These are phyloP conservation scores for Urostyla sp. DNA, from an alignment of 73 alveolate genomes.

Conservation along the genomic window DNA sequence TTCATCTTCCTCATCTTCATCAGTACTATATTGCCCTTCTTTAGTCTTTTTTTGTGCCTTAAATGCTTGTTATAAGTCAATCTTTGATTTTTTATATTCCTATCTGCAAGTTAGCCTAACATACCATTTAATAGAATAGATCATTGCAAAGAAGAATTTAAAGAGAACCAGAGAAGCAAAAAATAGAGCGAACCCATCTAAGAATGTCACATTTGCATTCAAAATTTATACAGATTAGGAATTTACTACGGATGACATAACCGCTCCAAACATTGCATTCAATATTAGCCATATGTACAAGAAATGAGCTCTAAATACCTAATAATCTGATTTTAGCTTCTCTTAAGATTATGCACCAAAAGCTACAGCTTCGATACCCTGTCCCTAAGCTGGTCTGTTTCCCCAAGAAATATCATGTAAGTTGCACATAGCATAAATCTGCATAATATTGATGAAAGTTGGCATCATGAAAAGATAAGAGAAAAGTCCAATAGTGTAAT, in stretches of 20 bases:
- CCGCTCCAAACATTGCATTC: conserved; percentile 39
- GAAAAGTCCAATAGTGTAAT: conserved; percentile 49
- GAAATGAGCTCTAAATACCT: conserved; percentile 60
- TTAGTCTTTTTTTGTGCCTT: not conserved
- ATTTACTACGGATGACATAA: not conserved
- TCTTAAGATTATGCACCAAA: conserved; percentile 7
- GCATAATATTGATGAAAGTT: conserved; percentile 61
- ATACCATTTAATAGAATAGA: conserved; percentile 36
- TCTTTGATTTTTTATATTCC: conserved; percentile 7
- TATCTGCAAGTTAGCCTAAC: conserved; percentile 5
- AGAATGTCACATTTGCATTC: conserved; percentile 16
- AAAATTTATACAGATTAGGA: not conserved
- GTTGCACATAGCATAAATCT: conserved; percentile 76
- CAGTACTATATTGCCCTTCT: conserved; percentile 32
- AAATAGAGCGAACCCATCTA: conserved; percentile 33
- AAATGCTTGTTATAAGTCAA: conserved; percentile 15
- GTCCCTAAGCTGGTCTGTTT: conserved; percentile 62
- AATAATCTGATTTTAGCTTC: conserved; percentile 35
- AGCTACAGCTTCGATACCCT: conserved; percentile 37
- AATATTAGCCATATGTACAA: conserved; percentile 45
- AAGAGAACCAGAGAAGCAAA: conserved; percentile 38
- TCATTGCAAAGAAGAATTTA: conserved; percentile 24
- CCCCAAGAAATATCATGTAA: conserved; percentile 84
- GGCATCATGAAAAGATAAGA: conserved; percentile 65
- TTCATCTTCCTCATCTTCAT: conserved; percentile 39